phyloP scores from a whole-genome alignment of 1,139 yeast species.

The Taphrina wiesneri region DNA sequence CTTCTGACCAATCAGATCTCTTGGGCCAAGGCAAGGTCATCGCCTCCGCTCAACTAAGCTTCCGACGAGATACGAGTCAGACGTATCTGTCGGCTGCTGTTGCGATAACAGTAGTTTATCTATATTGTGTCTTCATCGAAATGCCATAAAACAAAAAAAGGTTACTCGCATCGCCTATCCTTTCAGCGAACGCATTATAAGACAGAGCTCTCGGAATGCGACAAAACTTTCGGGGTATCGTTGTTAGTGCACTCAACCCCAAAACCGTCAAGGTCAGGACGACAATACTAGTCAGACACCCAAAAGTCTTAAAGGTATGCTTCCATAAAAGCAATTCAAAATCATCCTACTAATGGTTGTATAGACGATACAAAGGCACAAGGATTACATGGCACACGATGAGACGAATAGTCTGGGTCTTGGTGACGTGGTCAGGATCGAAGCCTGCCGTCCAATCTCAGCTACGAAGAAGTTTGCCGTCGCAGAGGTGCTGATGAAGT shows the following conservation, averaged over 20 bases:
- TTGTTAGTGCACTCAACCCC: conserved; percentile 28
- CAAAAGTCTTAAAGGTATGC: conserved; percentile 27
- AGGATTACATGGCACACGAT: conserved; percentile 30
- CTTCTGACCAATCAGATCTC: neutral
- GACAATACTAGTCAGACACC: conserved; percentile 17
- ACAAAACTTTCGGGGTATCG: conserved; percentile 29
- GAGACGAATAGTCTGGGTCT: conserved; percentile 51
- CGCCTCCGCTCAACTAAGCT: neutral
- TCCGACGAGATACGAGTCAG: neutral
- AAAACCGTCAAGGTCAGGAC: conserved; percentile 33
- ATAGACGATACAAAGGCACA: conserved; percentile 15
- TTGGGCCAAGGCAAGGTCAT: neutral
- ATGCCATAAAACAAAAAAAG: too few relatives aligned
- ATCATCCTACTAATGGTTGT: neutral
- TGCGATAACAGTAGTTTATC: neutral
- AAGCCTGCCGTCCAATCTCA: conserved; percentile 75
- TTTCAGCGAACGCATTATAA: too few relatives aligned
- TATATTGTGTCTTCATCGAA: too few relatives aligned
- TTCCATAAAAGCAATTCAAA: neutral
- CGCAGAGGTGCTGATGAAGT: conserved; percentile 83
- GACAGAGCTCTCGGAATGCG: too few relatives aligned
- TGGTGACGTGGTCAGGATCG: conserved; percentile 93
- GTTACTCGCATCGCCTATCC: too few relatives aligned
- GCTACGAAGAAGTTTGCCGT: conserved; percentile 71
- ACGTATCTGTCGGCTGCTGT: neutral